Evolutionary conservation across 2,329 filamentous ascomycete genomes (phyloP), one percentile per base, ranked within the genome.

Genomic region (Aspergillus chevalieri): DNA sequence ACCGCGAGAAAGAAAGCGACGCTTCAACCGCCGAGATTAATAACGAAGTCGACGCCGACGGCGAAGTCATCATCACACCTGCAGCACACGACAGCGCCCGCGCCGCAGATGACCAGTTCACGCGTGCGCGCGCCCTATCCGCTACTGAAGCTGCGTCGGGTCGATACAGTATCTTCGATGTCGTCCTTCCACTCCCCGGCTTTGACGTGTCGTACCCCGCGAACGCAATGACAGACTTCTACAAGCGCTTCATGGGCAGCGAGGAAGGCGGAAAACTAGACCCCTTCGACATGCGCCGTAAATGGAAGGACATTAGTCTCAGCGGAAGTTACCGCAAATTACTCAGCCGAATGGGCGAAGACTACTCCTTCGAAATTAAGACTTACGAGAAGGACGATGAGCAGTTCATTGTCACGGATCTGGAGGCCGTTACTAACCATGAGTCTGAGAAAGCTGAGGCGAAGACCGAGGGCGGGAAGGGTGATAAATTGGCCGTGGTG

Each of bases 171-270:
- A 86, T 98, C 59, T 89, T 87, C 63, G 93, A 98, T 64, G 66
- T 97, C 53, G 91, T 98, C 10, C 78, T 98, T 2, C 92, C 94
- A 3, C 84, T 87, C n/a, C 93, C 93, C 0, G 93, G 93, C 15
- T 96, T 84, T 72, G 90, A 95, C 59, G 81, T 97, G 36, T 69
- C 87, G 33, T 98, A 97, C 65, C 93, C 93, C 0, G 66, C 77
- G 19, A 97, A 98, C 66, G 82, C 82, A 33, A 82, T 95, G 54
- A 89, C 86, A n/a, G 77, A 82, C 3, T 95, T 86, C 67, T 98
- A 97, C 72, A 79, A 79, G 55, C 78, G 82, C 2, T 94, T 96
- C 71, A 98, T 98, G 94, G 81, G 73, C 28, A 86, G 80, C 46
- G 80, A 86, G 44, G 79, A 82, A 54, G 91, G 93, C 53, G 92